phyloP scores from a whole-genome alignment of 179 eudicot species.

The Sideroxylon spinosum region DNA sequence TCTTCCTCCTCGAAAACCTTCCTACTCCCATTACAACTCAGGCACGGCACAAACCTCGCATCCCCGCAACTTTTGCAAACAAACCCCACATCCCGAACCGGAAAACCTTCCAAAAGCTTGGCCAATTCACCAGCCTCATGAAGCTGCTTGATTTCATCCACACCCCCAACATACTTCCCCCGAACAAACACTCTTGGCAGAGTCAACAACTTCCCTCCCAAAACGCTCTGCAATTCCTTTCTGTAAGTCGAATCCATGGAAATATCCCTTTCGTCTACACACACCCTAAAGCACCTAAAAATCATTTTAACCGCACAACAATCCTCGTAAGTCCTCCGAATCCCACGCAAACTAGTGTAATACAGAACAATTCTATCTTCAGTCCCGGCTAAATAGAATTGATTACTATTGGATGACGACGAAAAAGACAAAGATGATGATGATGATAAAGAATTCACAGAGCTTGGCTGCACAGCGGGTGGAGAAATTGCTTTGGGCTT shows the following conservation, averaged over 20 bases:
- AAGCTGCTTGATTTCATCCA: conserved; percentile 70
- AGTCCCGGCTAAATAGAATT: conserved; percentile 22
- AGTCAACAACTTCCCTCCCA: conserved; percentile 53
- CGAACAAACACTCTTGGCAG: conserved; percentile 79
- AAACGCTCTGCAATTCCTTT: conserved; percentile 60
- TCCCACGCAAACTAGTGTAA: conserved; percentile 79
- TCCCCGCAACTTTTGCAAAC: conserved; percentile 79
- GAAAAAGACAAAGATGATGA: too few relatives aligned
- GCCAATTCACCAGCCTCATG: conserved; percentile 76
- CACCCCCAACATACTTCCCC: conserved; percentile 78
- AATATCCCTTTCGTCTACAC: conserved; percentile 77
- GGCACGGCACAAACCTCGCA: conserved; percentile 82
- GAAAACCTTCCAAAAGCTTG: conserved; percentile 64
- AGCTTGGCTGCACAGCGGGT: conserved; percentile 16
- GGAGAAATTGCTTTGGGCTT: conserved; percentile 10
- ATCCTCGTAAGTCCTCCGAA: conserved; percentile 89
- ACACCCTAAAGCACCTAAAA: conserved; percentile 68
- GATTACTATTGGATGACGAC: not conserved
- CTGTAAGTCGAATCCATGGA: conserved; percentile 84
- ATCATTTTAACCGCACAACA: conserved; percentile 74
- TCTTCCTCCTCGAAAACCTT: conserved; percentile 74
- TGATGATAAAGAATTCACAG: conserved; percentile 18
- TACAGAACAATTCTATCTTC: conserved; percentile 76
- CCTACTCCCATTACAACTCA: conserved; percentile 72
- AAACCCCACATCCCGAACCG: conserved; percentile 47